These are phyloP conservation scores for Thermomucor indicae-seudaticae DNA, from an alignment of 371 early-diverging fungal genomes.

Conservation along the genomic window DNA sequence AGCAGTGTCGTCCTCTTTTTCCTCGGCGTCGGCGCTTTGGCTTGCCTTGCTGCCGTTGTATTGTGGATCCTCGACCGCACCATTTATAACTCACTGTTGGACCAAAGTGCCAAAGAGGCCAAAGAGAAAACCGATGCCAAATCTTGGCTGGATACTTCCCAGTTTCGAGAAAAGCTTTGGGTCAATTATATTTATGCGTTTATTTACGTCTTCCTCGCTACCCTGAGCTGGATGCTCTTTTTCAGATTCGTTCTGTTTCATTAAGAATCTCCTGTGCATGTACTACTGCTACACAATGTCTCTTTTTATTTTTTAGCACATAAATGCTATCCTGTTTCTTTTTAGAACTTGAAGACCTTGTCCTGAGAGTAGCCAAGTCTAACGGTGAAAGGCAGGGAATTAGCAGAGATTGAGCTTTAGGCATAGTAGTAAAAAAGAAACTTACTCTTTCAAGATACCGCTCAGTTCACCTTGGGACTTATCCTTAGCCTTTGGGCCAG, in stretches of 20 bases:
- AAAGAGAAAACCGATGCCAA: too few species aligned
- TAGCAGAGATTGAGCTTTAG: background rate
- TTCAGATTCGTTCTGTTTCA: slow-evolving; percentile 30
- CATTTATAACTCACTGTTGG: slow-evolving; percentile 28
- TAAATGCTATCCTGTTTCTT: too few species aligned
- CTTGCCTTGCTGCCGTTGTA: slow-evolving; percentile 33
- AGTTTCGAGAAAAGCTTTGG: slow-evolving; percentile 11
- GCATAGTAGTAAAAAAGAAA: background rate
- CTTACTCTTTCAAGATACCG: slow-evolving; percentile 76
- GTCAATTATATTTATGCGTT: slow-evolving; percentile 50
- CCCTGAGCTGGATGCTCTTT: slow-evolving; percentile 57
- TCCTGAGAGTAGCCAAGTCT: slow-evolving; percentile 69
- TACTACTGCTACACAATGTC: too few species aligned
- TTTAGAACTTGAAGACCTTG: slow-evolving; percentile 89
- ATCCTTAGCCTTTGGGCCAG: slow-evolving; percentile 84
- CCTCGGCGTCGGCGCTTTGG: slow-evolving; percentile 32
- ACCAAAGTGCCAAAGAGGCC: too few species aligned
- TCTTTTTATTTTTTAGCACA: too few species aligned
- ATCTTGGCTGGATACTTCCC: background rate
- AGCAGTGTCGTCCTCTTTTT: slow-evolving; percentile 51
- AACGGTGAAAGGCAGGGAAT: background rate
- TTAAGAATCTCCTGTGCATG: slow-evolving; percentile 1
- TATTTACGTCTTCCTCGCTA: slow-evolving; percentile 25
- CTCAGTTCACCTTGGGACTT: slow-evolving; percentile 80
- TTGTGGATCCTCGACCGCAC: slow-evolving; percentile 36